These are phyloP conservation scores for Pestalotiopsis sp. DNA, from an alignment of 2,329 filamentous ascomycete genomes.

Conservation along the genomic window DNA sequence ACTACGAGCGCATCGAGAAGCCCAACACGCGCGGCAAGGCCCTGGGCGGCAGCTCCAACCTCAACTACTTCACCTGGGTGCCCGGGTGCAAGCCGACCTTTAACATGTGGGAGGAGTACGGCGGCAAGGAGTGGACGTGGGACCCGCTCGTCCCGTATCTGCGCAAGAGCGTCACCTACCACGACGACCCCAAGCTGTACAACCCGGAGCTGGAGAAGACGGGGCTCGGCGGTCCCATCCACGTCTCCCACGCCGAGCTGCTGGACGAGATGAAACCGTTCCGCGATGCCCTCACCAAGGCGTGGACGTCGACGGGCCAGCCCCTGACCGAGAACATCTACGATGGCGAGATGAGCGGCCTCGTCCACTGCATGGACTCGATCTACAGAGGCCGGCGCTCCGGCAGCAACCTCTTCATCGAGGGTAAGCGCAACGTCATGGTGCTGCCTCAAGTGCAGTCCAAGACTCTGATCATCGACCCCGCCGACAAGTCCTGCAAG, in stretches of 20 bases:
- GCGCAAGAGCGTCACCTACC: constrained; percentile 58
- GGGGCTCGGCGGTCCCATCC: background rate
- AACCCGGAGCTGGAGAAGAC: constrained; percentile 46
- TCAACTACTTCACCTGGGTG: constrained; percentile 69
- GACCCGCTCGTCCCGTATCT: constrained; percentile 52
- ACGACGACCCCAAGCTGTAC: constrained; percentile 54
- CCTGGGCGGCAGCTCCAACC: constrained; percentile 58
- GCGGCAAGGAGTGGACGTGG: constrained; percentile 69
- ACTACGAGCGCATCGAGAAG: constrained; percentile 65
- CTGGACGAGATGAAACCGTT: constrained; percentile 54
- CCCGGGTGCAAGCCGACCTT: constrained; percentile 60
- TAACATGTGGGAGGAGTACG: constrained; percentile 72
- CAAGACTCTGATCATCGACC: constrained; percentile 56
- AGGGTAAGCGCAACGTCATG: constrained; percentile 57
- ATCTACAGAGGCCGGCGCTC: constrained; percentile 62
- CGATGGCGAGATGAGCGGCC: constrained; percentile 55
- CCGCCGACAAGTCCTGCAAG: constrained; percentile 36
- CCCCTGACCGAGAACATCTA: constrained; percentile 56
- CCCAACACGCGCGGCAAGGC: constrained; percentile 63
- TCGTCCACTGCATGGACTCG: constrained; percentile 54
- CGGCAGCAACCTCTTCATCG: constrained; percentile 52
- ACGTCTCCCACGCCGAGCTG: constrained; percentile 45
- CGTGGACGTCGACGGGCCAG: constrained; percentile 57
- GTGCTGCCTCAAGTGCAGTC: constrained; percentile 50
- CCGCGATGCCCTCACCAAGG: constrained; percentile 49